Evolutionary conservation across 176 grass and related monocot genomes (phyloP).

Genomic region (Eleusine coracana): DNA sequence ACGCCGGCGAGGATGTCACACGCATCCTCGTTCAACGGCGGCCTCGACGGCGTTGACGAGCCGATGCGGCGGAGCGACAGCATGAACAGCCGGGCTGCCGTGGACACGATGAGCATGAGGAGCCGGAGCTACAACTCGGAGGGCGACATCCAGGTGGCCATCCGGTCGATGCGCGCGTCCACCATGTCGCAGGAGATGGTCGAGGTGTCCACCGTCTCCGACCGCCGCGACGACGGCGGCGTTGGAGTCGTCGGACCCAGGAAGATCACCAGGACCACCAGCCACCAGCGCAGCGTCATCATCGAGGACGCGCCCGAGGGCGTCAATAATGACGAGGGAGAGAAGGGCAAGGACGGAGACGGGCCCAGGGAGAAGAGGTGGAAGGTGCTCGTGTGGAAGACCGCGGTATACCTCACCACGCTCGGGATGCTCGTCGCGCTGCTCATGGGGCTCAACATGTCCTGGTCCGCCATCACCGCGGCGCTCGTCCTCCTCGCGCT

Average conservation of each 20-base stretch:
- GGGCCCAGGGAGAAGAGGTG: conserved; percentile 53
- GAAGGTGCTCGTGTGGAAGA: conserved; percentile 80
- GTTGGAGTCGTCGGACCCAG: background rate
- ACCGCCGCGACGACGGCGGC: conserved; percentile 38
- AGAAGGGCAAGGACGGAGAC: conserved; percentile 37
- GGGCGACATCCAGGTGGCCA: conserved; percentile 71
- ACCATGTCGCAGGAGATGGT: conserved; percentile 61
- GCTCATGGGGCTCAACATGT: conserved; percentile 94
- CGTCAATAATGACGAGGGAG: background rate
- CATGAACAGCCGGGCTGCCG: conserved; percentile 23
- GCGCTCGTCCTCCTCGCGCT: conserved; percentile 83
- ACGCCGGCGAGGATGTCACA: conserved; percentile 85
- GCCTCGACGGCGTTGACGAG: conserved; percentile 36
- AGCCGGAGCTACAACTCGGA: conserved; percentile 75
- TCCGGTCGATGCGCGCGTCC: conserved; percentile 36
- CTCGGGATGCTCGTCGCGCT: conserved; percentile 82
- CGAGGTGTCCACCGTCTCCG: conserved; percentile 54
- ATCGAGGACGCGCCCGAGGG: conserved; percentile 48
- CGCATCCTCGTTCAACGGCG: conserved; percentile 49
- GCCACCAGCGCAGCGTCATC: conserved; percentile 56
- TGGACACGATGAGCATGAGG: conserved; percentile 30
- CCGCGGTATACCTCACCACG: conserved; percentile 73
- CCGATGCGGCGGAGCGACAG: conserved; percentile 46
- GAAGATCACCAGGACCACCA: conserved; percentile 57
- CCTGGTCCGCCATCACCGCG: conserved; percentile 89